These are phyloP conservation scores for Dryas octopetala DNA, from an alignment of 306 rosid genomes.

Conservation along the genomic window DNA sequence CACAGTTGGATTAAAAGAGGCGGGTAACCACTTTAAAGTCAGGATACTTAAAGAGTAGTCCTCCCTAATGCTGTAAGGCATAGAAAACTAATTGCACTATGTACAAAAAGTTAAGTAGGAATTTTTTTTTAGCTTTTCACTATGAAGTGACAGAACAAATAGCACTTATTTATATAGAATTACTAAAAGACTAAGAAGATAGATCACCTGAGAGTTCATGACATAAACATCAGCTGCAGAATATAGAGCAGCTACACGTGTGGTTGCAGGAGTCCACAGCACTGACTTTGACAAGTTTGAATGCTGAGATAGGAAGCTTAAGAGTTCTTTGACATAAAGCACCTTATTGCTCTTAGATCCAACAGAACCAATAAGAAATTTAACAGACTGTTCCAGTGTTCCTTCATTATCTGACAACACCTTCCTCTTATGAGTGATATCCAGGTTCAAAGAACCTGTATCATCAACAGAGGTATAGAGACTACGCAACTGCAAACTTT, in stretches of 20 bases:
- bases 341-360: slow-evolving; percentile 96
- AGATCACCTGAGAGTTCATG: slow-evolving; percentile 85
- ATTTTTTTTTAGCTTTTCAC: background rate
- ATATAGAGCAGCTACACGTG: slow-evolving; percentile 78
- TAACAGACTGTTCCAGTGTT: slow-evolving; percentile 40
- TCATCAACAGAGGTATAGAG: slow-evolving; percentile 31
- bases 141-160: background rate
- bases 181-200: slow-evolving; percentile 1
- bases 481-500: slow-evolving; percentile 22
- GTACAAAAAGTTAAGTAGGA: background rate
- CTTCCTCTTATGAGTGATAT: slow-evolving; percentile 37
- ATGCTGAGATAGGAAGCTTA: slow-evolving; percentile 53
- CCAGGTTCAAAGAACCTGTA: slow-evolving; percentile 35
- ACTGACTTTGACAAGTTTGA: slow-evolving; percentile 75
- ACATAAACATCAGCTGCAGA: slow-evolving; percentile 91
- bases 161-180: background rate
- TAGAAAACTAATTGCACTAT: background rate
- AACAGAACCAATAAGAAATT: slow-evolving; percentile 78
- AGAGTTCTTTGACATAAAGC: slow-evolving; percentile 63
- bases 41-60: too few relatives aligned
- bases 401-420: slow-evolving; percentile 32
- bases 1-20: too few relatives aligned
- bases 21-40: too few relatives aligned
- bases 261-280: slow-evolving; percentile 82
- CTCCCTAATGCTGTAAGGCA: too few relatives aligned